phyloP scores from a whole-genome alignment of 176 grass and related monocot genomes.

The Lolium multiflorum region DNA sequence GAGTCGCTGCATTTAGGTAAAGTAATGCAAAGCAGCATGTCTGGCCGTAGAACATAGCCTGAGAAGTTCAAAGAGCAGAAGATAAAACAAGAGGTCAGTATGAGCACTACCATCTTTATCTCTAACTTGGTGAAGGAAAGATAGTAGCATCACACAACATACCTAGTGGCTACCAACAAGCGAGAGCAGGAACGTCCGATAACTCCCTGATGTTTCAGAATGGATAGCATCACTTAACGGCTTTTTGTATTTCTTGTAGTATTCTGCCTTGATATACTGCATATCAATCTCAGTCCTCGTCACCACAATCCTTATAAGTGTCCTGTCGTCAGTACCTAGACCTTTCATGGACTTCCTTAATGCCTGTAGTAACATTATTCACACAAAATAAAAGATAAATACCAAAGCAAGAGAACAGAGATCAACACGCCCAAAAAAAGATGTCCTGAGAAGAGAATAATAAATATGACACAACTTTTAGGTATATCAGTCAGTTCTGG shows the following conservation, averaged over 20 bases:
- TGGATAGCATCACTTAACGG: slow-evolving; percentile 74
- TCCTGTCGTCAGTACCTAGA: slow-evolving; percentile 80
- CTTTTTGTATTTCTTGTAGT: slow-evolving; percentile 83
- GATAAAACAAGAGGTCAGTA: slow-evolving; percentile 7
- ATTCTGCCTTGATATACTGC: slow-evolving; percentile 95
- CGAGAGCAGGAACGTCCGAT: slow-evolving; percentile 87
- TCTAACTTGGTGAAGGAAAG: neutral
- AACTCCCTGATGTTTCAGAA: slow-evolving; percentile 82
- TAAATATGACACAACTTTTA: neutral
- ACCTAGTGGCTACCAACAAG: slow-evolving; percentile 82
- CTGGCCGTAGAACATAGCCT: slow-evolving; percentile 39
- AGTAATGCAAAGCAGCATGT: slow-evolving; percentile 3
- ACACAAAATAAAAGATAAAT: slow-evolving; percentile 9
- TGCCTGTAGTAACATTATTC: slow-evolving; percentile 54
- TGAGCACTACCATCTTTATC: neutral
- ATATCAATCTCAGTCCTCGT: slow-evolving; percentile 97
- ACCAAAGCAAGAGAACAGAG: neutral
- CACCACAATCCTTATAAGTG: slow-evolving; percentile 79
- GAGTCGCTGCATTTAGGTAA: slow-evolving; percentile 32
- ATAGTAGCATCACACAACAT: slow-evolving; percentile 21
- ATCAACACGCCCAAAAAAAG: neutral
- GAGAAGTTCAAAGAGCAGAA: slow-evolving; percentile 8
- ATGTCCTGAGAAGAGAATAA: slow-evolving; percentile 21
- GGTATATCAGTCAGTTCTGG: neutral
- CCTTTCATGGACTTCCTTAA: slow-evolving; percentile 95